These are phyloP conservation scores for Naumovozyma baii DNA, from an alignment of 805 yeast species.

Conservation along the genomic window DNA sequence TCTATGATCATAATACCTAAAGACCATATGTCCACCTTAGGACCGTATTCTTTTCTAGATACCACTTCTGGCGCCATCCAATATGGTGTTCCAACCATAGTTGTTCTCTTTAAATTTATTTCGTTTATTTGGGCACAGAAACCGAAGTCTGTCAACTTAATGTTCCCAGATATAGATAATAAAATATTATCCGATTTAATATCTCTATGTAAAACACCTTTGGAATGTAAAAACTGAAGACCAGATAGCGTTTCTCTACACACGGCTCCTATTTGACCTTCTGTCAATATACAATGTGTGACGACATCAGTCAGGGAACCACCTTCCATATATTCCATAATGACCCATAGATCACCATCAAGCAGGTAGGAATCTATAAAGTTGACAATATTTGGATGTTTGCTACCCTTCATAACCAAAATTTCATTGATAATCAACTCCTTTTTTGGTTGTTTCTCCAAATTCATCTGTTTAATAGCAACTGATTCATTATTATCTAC, in stretches of 20 bases:
- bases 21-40: conserved; percentile 95
- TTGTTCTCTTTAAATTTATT: conserved; percentile 73
- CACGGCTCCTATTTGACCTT: conserved; percentile 90
- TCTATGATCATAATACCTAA: conserved; percentile 95
- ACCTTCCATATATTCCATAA: conserved; percentile 98
- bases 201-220: conserved; percentile 90
- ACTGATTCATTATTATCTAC: conserved; percentile 47
- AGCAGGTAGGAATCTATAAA: conserved; percentile 75
- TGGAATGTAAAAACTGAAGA: conserved; percentile 73
- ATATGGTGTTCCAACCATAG: conserved; percentile 98
- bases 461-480: conserved; percentile 92
- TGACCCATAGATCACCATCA: conserved; percentile 81
- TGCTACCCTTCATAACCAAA: conserved; percentile 83
- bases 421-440: conserved; percentile 91
- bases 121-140: conserved; percentile 90
- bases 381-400: conserved; percentile 86
- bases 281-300: conserved; percentile 76
- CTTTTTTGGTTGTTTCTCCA: conserved; percentile 89
- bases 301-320: conserved; percentile 93
- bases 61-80: conserved; percentile 99
- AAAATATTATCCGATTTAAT: conserved; percentile 90
- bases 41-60: conserved; percentile 85
- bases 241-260: conserved; percentile 85
- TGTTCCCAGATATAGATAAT: conserved; percentile 71
- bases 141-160: conserved; percentile 89